Percentiles rank a stretch among this genome's conserved stretches.
Evolutionary conservation across 768 basidiomycete species (phyloP).

Genomic region (Phlebiopsis gigantea): DNA sequence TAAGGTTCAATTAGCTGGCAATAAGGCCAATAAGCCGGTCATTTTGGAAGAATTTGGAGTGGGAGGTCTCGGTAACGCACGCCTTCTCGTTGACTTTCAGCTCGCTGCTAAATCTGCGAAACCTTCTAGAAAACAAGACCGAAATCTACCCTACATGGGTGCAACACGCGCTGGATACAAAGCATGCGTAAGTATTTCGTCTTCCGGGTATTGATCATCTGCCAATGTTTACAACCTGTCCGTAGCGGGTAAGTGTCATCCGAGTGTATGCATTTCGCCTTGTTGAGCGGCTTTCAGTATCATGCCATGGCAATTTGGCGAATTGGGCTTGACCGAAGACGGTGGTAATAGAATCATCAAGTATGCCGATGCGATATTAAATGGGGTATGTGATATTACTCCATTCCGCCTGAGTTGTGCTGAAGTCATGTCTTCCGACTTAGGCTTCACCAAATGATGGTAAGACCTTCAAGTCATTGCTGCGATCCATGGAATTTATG

Average conservation of each 20-base stretch:
- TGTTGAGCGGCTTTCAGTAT: constrained; percentile 31
- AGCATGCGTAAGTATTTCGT: constrained; percentile 38
- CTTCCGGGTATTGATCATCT: neutral
- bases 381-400: constrained; percentile 29
- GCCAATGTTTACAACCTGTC: neutral
- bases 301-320: constrained; percentile 57
- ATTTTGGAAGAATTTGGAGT: constrained; percentile 30
- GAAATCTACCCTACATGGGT: constrained; percentile 49
- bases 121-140: constrained; percentile 40
- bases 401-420: constrained; percentile 6
- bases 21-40: constrained; percentile 30
- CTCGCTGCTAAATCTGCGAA: neutral
- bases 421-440: neutral
- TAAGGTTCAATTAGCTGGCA: constrained; percentile 43
- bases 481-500: no score
- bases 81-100: neutral
- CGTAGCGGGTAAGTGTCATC: constrained; percentile 15
- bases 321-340: constrained; percentile 41
- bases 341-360: constrained; percentile 50
- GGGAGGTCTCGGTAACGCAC: constrained; percentile 32
- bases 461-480: no score
- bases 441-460: constrained; percentile 53
- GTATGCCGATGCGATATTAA: constrained; percentile 47
- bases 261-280: neutral
- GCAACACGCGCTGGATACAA: constrained; percentile 38